phyloP scores from a whole-genome alignment of 2,329 filamentous ascomycete species.

The Podosphaera aphanis region DNA sequence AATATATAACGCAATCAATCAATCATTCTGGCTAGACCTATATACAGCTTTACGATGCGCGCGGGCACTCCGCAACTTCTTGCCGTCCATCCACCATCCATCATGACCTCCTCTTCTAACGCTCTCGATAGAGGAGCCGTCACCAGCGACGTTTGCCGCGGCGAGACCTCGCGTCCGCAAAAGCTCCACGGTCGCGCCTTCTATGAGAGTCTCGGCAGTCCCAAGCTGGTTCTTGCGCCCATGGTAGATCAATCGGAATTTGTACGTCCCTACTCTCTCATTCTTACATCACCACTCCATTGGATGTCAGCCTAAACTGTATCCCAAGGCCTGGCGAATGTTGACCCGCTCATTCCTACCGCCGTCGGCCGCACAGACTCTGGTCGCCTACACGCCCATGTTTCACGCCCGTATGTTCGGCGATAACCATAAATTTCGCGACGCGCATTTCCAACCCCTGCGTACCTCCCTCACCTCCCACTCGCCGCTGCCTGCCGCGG shows the following conservation, averaged over 20 bases:
- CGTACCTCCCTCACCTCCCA: conserved; percentile 16
- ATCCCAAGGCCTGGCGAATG: conserved; percentile 69
- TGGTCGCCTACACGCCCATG: conserved; percentile 91
- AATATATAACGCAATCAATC: no score
- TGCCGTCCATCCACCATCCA: conserved; percentile 6
- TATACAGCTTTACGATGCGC: conserved; percentile 12
- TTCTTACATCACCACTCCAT: neutral
- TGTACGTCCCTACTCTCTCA: conserved; percentile 28
- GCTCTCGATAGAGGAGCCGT: conserved; percentile 3
- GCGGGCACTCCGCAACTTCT: conserved; percentile 12
- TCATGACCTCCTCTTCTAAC: conserved; percentile 4
- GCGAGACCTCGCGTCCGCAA: conserved; percentile 2
- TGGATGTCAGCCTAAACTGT: neutral
- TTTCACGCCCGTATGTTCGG: conserved; percentile 76
- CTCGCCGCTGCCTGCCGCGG: conserved; percentile 12
- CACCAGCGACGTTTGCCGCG: neutral
- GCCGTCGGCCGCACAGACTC: conserved; percentile 32
- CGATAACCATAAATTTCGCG: conserved; percentile 53
- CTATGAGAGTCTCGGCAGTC: conserved; percentile 83
- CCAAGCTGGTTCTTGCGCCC: conserved; percentile 73
- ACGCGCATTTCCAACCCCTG: conserved; percentile 49
- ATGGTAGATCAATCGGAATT: conserved; percentile 99
- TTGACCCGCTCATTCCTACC: conserved; percentile 82
- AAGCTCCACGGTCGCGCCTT: conserved; percentile 74
- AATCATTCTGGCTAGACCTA: no score